phyloP scores from a whole-genome alignment of 2,329 filamentous ascomycete species.

The Penicillium glabrum region DNA sequence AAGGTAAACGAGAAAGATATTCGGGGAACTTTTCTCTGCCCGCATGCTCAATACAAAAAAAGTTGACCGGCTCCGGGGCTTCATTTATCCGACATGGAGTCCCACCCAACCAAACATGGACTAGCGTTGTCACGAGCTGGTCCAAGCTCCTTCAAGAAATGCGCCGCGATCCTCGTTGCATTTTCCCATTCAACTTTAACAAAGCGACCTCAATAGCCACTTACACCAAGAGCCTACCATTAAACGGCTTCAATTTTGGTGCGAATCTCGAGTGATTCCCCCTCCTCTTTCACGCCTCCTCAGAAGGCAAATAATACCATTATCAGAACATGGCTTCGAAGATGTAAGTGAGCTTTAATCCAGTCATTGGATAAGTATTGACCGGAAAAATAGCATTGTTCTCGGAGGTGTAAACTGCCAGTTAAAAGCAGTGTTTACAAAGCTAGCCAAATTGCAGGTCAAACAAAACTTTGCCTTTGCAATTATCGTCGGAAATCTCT shows the following conservation, averaged over 20 bases:
- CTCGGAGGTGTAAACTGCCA: conserved; percentile 81
- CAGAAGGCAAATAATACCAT: background rate
- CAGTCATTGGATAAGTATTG: conserved; percentile 9
- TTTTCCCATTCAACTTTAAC: background rate
- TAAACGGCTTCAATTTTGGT: background rate
- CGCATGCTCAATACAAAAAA: conserved; percentile 35
- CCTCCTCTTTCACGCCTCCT: background rate
- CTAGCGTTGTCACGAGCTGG: conserved; percentile 30
- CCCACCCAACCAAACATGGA: conserved; percentile 10
- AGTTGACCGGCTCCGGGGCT: conserved; percentile 34
- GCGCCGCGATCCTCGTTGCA: conserved; percentile 7
- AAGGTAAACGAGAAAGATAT: conserved; percentile 23
- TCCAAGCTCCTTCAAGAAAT: conserved; percentile 31
- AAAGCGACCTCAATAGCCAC: background rate
- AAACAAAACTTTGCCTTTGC: conserved; percentile 90
- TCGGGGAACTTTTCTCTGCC: conserved; percentile 20
- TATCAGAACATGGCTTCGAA: conserved; percentile 53
- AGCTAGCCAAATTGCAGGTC: conserved; percentile 74
- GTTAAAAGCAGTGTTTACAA: conserved; percentile 72
- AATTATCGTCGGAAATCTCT: conserved; percentile 81
- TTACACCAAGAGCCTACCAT: background rate
- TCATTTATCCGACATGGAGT: conserved; percentile 33
- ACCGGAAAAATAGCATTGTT: conserved; percentile 57
- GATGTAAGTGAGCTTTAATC: conserved; percentile 46
- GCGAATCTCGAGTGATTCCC: too few species aligned